These are phyloP conservation scores for Zygotorulaspora chibaensis DNA, from an alignment of 805 yeast genomes.

Conservation along the genomic window DNA sequence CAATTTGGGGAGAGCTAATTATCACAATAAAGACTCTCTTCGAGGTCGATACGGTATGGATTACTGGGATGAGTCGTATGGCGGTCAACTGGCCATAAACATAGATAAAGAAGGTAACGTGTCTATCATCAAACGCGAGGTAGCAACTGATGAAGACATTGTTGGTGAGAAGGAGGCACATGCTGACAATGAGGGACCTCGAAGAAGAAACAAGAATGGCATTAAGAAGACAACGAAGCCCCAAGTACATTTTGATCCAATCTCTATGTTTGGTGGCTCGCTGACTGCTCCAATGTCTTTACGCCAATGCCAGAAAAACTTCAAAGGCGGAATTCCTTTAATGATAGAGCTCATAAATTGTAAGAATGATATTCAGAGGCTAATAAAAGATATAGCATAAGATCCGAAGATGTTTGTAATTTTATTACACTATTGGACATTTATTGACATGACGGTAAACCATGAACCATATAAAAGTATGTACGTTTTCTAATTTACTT, in stretches of 20 bases:
- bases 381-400: conserved; percentile 4
- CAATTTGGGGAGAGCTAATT: conserved; percentile 32
- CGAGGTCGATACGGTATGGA: conserved; percentile 33
- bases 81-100: conserved; percentile 20
- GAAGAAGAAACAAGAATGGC: conserved; percentile 3
- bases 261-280: conserved; percentile 32
- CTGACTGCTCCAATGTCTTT: conserved; percentile 26
- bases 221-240: conserved; percentile 2
- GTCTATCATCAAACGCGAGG: neutral
- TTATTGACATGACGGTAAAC: neutral
- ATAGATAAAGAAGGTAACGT: conserved; percentile 4
- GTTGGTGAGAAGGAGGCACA: conserved; percentile 9
- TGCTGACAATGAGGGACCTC: conserved; percentile 2
- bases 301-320: conserved; percentile 27
- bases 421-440: too few species aligned
- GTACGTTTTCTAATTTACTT: neutral
- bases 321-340: conserved; percentile 23
- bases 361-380: conserved; percentile 11
- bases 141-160: neutral
- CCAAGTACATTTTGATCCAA: conserved; percentile 21
- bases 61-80: conserved; percentile 31
- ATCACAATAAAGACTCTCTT: conserved; percentile 30
- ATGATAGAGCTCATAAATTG: conserved; percentile 24
- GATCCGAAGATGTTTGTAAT: neutral
- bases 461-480: neutral